Evolutionary conservation across 768 basidiomycete species (phyloP), one percentile per base, ranked within the genome.

Genomic region (Russula sp.): DNA sequence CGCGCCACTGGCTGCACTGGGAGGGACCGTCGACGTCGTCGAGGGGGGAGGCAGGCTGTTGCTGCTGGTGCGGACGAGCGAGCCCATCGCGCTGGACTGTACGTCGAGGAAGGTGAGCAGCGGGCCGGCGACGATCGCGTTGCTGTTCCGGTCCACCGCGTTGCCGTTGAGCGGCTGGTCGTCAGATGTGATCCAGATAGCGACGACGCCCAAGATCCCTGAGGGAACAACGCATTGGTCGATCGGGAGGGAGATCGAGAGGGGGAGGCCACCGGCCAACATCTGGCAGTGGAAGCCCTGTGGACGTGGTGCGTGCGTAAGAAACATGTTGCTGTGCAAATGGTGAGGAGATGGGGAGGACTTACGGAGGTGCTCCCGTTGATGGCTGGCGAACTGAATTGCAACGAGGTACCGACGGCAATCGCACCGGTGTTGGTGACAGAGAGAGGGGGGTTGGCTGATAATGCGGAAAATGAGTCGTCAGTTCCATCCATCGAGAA

Each of bases 201-300:
- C 85, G 68, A 91, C 85, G 65, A 87, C 86, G 48, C 91, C 91
- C 72, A 88, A 84, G 72, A 91, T 77, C 58, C 82, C 82, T 0
- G 64, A 40, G 42, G 91, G 92, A 13, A 92, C 83, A 62, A 80
- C 72, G 68, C 90, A 92, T 64, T 81, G 67, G 64, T 73, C 67
- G 67, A 88, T 71, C 3, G 89, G 84, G 50, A 90, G 77, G 37
- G 82, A 70, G 69, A 89, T 75, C 5, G 90, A 75, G 70, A 73
- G 72, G 55, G 84, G 72, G 18, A 75, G 56, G 34, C 86, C 87
- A 35, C 88, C 91, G 59, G 83, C 66, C 68, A 93, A 73, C 82
- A 93, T 89, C 75, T 92, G 86, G 74, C 91, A 91, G 75, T 78
- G 83, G 39, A 88, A 70, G 64, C 69, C 71, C 86, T 88, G 69